Base-by-base conservation (phyloP, 208 protist genomes). In the Angomonas deanei region DNA sequence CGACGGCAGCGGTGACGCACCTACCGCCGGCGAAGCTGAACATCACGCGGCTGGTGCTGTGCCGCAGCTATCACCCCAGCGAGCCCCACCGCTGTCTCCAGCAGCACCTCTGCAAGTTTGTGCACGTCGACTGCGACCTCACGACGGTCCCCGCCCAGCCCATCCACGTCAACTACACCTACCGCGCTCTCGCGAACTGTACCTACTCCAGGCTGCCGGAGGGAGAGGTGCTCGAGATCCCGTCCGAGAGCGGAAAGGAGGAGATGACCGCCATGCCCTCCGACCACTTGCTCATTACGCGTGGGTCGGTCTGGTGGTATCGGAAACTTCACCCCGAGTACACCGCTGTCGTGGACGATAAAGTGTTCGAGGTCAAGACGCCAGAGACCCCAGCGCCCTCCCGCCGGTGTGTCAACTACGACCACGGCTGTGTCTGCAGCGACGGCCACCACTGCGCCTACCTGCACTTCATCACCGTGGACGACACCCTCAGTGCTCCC, bases 81-180 rank as follows among this genome's bases (percentile, higher is more conserved):
- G 69, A 86, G 47, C 66, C 73, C 19, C 57, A 58, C 33, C 83
- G 78, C 56, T 92, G 86, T 50, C 49, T 60, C 36, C 85, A 88
- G 86, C 72, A 74, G 13, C 58, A 48, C 30, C 77, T 72, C 58
- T 92, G 86, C 74, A 92, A 90, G 74, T 89, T 90, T 62, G 86
- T 92, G 34, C 86, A 92, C 62, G 77, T 66, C 21, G 82, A 89
- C 70, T 78, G 76, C 64, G 78, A 84, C 67, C 61, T 65, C 56
- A 38, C 36, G 42, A 69, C 55, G 46, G 69, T 92, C 42, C 71
- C 74, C 32, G 69, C 76, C 15, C 74, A 73, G 68, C 75, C 86
- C 19, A 84, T 93, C 60, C 86, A 93, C 71, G 82, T 90, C 42
- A 87, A 93, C 69, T 93, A 93, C 71, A 73, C 84, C 32, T 93